Evolutionary conservation across 2,329 filamentous ascomycete genomes (phyloP).

Genomic region (Cordyceps tenuipes): DNA sequence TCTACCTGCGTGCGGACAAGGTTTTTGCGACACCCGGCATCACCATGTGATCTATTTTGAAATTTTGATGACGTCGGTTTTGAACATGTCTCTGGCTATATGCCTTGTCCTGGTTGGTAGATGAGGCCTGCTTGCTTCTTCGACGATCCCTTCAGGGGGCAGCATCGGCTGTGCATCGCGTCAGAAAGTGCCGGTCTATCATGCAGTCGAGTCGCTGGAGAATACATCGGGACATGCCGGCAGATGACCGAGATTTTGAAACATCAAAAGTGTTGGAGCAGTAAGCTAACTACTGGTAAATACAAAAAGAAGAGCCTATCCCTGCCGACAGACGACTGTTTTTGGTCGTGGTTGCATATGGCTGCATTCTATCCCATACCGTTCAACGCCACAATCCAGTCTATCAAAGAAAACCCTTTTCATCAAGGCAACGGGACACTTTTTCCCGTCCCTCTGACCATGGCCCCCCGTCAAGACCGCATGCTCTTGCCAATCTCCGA

Average conservation of each 20-base stretch:
- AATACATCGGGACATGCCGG: no score
- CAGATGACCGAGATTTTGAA: background rate
- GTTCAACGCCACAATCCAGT: background rate
- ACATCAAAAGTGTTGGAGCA: background rate
- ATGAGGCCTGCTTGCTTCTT: no score
- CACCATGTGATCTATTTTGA: background rate
- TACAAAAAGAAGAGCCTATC: background rate
- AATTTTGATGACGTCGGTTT: background rate
- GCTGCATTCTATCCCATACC: background rate
- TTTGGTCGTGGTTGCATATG: background rate
- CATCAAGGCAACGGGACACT: no score
- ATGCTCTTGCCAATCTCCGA: constrained; percentile 81
- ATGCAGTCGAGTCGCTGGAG: no score
- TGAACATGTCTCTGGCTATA: background rate
- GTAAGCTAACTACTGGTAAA: background rate
- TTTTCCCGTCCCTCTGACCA: background rate
- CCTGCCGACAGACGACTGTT: background rate
- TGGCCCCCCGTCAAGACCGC: constrained; percentile 30
- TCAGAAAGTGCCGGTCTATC: no score
- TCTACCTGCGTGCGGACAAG: background rate
- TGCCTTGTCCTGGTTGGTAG: no score
- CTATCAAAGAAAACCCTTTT: no score
- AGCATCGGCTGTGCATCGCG: no score
- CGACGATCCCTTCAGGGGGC: no score
- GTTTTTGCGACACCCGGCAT: background rate